phyloP scores from a whole-genome alignment of 768 basidiomycete species.

The Sporobolomyces pararoseus region DNA sequence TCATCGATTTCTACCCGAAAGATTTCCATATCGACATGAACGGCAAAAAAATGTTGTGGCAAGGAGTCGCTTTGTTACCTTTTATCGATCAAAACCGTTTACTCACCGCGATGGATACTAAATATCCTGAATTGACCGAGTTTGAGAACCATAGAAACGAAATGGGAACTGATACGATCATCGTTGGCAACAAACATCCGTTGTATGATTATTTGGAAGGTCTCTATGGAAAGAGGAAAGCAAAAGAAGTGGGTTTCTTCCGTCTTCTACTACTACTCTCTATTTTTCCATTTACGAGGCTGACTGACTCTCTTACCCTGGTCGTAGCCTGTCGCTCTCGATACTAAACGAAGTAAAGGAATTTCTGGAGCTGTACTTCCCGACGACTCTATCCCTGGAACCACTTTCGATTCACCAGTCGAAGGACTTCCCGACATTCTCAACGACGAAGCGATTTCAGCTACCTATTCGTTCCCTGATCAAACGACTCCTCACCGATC shows the following conservation, averaged over 20 bases:
- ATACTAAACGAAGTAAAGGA: slow-evolving; percentile 66
- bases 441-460: slow-evolving; percentile 82
- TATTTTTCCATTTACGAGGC: slow-evolving; percentile 1
- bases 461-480: slow-evolving; percentile 80
- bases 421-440: slow-evolving; percentile 68
- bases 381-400: slow-evolving; percentile 84
- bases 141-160: slow-evolving; percentile 79
- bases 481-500: slow-evolving; percentile 83
- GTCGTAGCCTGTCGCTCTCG: slow-evolving; percentile 67
- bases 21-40: slow-evolving; percentile 99
- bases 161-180: slow-evolving; percentile 77
- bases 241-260: slow-evolving; percentile 61
- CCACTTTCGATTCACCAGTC: slow-evolving; percentile 78
- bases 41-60: slow-evolving; percentile 99
- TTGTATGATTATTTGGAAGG: slow-evolving; percentile 82
- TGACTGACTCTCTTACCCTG: slow-evolving; percentile 6
- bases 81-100: slow-evolving; percentile 87
- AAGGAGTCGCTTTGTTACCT: slow-evolving; percentile 91
- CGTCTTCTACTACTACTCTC: not conserved
- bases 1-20: slow-evolving; percentile 89
- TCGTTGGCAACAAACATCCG: slow-evolving; percentile 75
- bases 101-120: slow-evolving; percentile 71
- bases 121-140: slow-evolving; percentile 60
- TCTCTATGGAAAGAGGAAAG: slow-evolving; percentile 85
- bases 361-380: slow-evolving; percentile 74